Base-by-base conservation (phyloP, 2,329 filamentous ascomycete genomes). In the Clarireedia hainanense region DNA sequence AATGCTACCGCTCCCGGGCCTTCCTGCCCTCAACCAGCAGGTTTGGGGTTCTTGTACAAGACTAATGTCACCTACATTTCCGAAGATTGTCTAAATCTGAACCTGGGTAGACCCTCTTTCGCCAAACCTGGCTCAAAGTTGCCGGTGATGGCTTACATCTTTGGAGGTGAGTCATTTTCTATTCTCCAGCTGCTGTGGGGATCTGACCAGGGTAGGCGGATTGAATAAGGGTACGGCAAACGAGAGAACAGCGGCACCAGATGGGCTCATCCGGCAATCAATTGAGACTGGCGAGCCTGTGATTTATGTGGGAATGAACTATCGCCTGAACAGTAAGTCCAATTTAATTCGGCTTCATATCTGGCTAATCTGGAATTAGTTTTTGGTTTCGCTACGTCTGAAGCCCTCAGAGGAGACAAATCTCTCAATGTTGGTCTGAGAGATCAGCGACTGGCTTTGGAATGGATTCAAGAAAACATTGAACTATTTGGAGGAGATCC, bases 61-160 rank as follows among this genome's bases (percentile, higher is more conserved):
- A 68, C 65, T 2, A 71, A 72, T 26, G 68, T 74, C 10, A 74
- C 71, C 4, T 58, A 69, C 3, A 62, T 73, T 34, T 74, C 71
- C 1, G 84, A 88, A 65, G 81, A 87, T 66, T 87, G 84, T 62
- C 69, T 87, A 49, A 83, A 76, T 3, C 69, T 85, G 53, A 76
- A 75, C 49, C 75, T 87, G 4, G 74, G 79, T 36, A 75, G 83
- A 9, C 84, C 84, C 0, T 69, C 72, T 0, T 80, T 79, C 7
- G 80, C 76, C 2, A 74, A 71, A 23, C 66, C 77, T 0, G 72
- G 72, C 2, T 75, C 76, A 36, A 82, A 83, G 55, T 70, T 87
- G 2, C 84, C 84, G 0, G 84, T 88, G 1, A 69, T 86, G 17
- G 81, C 84, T 60, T 88, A 82, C 80, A 87, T 88, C 50, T 86